Evolutionary conservation across 495 filamentous ascomycete species (phyloP), one percentile per base, ranked within the genome.

Genomic region (Letharia columbiana): DNA sequence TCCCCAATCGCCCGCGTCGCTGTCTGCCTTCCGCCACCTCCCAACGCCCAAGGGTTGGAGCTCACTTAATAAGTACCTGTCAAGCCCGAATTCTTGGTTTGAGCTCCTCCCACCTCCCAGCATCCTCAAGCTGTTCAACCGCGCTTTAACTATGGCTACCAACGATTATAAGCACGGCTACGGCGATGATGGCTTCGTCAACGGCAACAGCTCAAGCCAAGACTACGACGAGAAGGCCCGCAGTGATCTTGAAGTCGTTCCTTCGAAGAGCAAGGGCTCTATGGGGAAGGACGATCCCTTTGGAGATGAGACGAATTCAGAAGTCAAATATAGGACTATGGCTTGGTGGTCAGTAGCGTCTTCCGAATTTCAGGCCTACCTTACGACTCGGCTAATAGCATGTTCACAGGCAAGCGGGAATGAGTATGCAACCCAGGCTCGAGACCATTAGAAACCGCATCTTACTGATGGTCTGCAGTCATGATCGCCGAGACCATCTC

Each of bases 401-500:
- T 17, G 52, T 42, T 57, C 12, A 13, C 37, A 77, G 75, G 74
- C 74, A 77, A 68, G 72, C 74, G 11, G 73, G 76, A 23, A 64
- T 67, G 77, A 69, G 23, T 28, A 52, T 13, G 49, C n/a, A 52
- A 12, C 2, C 4, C 23, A 4, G 7, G 49, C 10, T 28, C 9
- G n/a, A 28, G 23, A 52, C 23, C 4, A 13, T 28, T 13, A 12
- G 23, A 49, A 12, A 9, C 23, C 6, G 10, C 8, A 12, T 0
- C 12, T 28, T 28, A 13, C 49, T 52, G 13, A 52, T 4, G 12
- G 17, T 11, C 49, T 5, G 23, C 23, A 52, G 49, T 89, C 63
- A 83, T 90, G 75, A 86, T 90, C 71, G 87, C 87, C 61, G 86
- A 89, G 71, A 87, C 86, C n/a, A 86, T 90, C 49, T 87, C 86